Evolutionary conservation across 75 land plant species (phyloP).

Genomic region (Selaginella moellendorffii): DNA sequence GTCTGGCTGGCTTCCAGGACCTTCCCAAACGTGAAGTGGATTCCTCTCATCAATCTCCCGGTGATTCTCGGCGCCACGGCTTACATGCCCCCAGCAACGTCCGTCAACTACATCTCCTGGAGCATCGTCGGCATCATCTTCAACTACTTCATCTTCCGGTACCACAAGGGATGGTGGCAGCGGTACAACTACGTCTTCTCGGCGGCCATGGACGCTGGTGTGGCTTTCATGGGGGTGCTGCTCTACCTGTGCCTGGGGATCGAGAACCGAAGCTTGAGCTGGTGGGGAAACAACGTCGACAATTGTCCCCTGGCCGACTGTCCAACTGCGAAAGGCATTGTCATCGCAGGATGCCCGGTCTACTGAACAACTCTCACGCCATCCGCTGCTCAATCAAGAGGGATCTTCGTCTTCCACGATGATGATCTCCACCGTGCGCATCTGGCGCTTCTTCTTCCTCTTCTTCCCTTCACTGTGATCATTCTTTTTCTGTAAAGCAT

Average conservation of each 20-base stretch:
- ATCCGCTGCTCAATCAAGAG: too few relatives aligned
- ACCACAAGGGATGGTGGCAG: constrained; percentile 68
- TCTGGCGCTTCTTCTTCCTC: too few relatives aligned
- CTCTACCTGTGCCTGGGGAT: constrained; percentile 38
- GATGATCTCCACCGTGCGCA: too few relatives aligned
- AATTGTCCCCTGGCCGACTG: constrained; percentile 50
- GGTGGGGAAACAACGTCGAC: constrained; percentile 60
- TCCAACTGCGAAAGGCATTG: constrained; percentile 52
- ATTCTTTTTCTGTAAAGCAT: too few relatives aligned
- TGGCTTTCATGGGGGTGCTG: constrained; percentile 67
- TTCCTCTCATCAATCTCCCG: constrained; percentile 52
- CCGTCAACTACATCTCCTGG: constrained; percentile 57
- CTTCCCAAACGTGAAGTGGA: constrained; percentile 54
- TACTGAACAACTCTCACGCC: too few relatives aligned
- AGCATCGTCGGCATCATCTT: constrained; percentile 47
- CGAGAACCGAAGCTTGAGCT: constrained; percentile 25
- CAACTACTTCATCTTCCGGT: constrained; percentile 58
- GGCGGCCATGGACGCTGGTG: constrained; percentile 66
- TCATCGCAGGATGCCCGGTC: constrained; percentile 43
- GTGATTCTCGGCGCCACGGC: constrained; percentile 48
- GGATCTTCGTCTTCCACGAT: too few relatives aligned
- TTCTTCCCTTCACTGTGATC: too few relatives aligned
- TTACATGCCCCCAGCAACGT: constrained; percentile 60
- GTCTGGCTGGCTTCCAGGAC: constrained; percentile 52
- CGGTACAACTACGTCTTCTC: constrained; percentile 73